A percentile compares a stretch with the other conserved stretches of the same genome.
Conservation (phyloP, 2,329 filamentous ascomycete genomes). For the Trichoderma sp. region DNA sequence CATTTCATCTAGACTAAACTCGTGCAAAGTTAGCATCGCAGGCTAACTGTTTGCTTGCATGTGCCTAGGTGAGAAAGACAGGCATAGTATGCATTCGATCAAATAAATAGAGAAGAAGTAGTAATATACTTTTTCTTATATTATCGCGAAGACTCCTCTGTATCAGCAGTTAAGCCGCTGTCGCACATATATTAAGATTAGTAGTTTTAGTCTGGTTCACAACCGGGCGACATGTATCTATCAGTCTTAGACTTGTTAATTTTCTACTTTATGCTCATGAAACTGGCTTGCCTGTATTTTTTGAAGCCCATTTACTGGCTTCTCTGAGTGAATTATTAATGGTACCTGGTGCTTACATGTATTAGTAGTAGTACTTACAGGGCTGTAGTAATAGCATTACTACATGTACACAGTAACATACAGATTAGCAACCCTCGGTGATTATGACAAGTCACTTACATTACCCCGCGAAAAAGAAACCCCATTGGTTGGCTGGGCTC, state of each 20-base stretch:
- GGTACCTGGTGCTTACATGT: neutral
- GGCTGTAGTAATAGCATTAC: neutral
- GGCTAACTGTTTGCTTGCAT: neutral
- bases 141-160: neutral
- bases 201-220: neutral
- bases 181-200: neutral
- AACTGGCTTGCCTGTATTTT: neutral
- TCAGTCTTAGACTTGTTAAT: neutral
- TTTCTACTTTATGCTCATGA: neutral
- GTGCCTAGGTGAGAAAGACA: neutral
- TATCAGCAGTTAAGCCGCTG: neutral
- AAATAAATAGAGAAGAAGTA: neutral
- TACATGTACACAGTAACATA: neutral
- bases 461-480: neutral
- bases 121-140: neutral
- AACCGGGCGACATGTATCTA: neutral
- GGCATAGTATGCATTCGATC: neutral
- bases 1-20: neutral
- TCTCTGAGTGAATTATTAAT: neutral
- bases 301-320: neutral
- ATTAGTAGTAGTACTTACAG: neutral
- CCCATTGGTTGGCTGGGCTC: neutral
- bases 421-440: neutral
- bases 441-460: neutral
- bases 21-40: neutral